A percentile compares a stretch with the other conserved stretches of the same genome.
These are phyloP conservation scores for Apiotrichum brassicae DNA, from an alignment of 1,284 basidiomycete genomes.

Conservation along the genomic window DNA sequence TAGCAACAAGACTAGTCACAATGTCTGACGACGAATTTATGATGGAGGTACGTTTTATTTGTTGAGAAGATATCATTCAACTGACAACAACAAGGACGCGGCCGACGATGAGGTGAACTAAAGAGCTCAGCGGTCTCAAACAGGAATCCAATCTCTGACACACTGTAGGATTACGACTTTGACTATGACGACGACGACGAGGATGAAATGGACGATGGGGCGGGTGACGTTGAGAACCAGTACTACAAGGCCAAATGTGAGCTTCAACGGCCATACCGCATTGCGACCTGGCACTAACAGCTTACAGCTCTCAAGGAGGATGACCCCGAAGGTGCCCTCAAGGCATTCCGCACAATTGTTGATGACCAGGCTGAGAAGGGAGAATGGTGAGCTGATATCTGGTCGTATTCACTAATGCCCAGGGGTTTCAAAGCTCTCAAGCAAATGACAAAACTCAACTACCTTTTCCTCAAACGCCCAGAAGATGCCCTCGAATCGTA, in stretches of 20 bases:
- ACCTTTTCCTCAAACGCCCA: slow-evolving; percentile 68
- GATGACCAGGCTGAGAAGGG: slow-evolving; percentile 83
- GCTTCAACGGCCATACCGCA: slow-evolving; percentile 32
- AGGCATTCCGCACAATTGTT: slow-evolving; percentile 79
- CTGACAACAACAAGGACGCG: slow-evolving; percentile 34
- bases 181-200: slow-evolving; percentile 86
- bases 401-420: slow-evolving; percentile 15
- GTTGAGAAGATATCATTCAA: too few species aligned
- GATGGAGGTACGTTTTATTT: slow-evolving; percentile 43
- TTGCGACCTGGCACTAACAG: slow-evolving; percentile 1
- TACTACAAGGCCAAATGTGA: slow-evolving; percentile 96
- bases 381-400: slow-evolving; percentile 62
- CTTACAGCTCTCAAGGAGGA: slow-evolving; percentile 79
- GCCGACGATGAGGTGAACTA: slow-evolving; percentile 46
- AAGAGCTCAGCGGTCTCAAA: too few species aligned
- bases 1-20: slow-evolving; percentile 11
- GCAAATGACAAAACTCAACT: slow-evolving; percentile 93
- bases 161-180: slow-evolving; percentile 80
- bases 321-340: slow-evolving; percentile 77
- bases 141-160: background rate
- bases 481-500: slow-evolving; percentile 82
- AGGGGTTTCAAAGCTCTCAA: slow-evolving; percentile 99
- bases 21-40: slow-evolving; percentile 50
- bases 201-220: slow-evolving; percentile 60
- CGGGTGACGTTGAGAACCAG: slow-evolving; percentile 94